Percentiles rank a stretch among this genome's conserved stretches.
phyloP scores from a whole-genome alignment of 129 eudicot genomes.

The Silybum marianum region DNA sequence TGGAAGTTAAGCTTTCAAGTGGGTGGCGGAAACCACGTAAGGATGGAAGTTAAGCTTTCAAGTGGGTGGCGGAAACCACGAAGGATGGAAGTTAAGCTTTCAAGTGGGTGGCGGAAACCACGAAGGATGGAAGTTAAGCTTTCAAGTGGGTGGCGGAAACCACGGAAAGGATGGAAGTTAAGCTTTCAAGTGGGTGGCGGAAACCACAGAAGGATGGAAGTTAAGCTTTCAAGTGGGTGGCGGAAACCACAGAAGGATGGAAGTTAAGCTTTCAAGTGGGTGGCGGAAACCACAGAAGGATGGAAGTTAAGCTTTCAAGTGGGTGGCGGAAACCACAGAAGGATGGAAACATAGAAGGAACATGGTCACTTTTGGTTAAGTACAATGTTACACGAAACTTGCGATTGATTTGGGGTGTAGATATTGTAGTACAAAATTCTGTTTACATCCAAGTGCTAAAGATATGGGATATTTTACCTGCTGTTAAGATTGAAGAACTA shows the following conservation, averaged over 20 bases:
- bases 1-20: background rate
- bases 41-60: too few species aligned
- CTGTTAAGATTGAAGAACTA: constrained; percentile 38
- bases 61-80: constrained; percentile 23
- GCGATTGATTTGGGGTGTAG: constrained; percentile 50
- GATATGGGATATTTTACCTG: constrained; percentile 56
- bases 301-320: constrained; percentile 17
- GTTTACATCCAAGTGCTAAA: constrained; percentile 52
- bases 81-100: too few species aligned
- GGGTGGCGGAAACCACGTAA: constrained; percentile 23
- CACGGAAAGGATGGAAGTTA: background rate
- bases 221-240: constrained; percentile 31
- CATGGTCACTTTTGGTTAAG: background rate
- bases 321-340: constrained; percentile 23
- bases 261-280: constrained; percentile 19
- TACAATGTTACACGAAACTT: constrained; percentile 34
- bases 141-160: constrained; percentile 26
- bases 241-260: background rate
- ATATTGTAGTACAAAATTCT: constrained; percentile 41
- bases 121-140: background rate
- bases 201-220: background rate
- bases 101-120: constrained; percentile 24
- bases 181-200: constrained; percentile 30
- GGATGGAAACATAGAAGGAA: constrained; percentile 2
- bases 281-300: constrained; percentile 13